Evolutionary conservation across 179 eudicot genomes (phyloP), one percentile per base, ranked within the genome.

Genomic region (Pouteria campechiana): DNA sequence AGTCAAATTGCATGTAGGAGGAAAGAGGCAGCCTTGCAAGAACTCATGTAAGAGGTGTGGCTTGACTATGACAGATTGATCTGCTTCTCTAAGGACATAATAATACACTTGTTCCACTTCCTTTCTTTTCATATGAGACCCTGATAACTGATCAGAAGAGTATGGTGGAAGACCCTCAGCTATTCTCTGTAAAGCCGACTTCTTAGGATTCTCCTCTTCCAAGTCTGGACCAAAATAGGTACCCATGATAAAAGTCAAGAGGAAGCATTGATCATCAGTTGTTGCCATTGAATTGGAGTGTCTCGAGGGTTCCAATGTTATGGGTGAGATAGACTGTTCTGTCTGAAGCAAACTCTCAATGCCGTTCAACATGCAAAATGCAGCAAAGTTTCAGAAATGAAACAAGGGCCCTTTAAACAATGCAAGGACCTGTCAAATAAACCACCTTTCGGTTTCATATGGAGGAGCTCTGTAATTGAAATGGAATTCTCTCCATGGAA

Each of bases 181-280:
- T 30, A 32, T 52, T 55, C 94, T 70, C 52, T 87, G 94, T 27
- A 79, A 51, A 41, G 64, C 75, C 0, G 90, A 72, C 44, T 73
- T 83, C 37, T 9, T 72, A 31, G 72, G 75, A 3, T 20, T 37
- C 50, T 77, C 77, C 6, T 33, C 74, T 55, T 48, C 52, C 37
- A 87, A 61, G 60, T 79, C 77, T n/a, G 96, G 96, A 2, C 76
- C 96, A 20, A 87, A 76, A 46, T 79, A 87, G 36, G 72, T 60
- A 16, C 96, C 96, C 75, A 77, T 72, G 47, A 83, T 74, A 52
- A 87, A 74, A 52, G 67, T 58, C 25, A 83, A 52, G 45, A 87
- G 83, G 62, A 87, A 87, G 52, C 49, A 63, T 46, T 74, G 70
- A 50, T 87, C 83, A 54, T 74, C 83, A 51, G 40, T 75, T 11